phyloP scores from a whole-genome alignment of 208 protist genomes.

The Trypanosoma avium region DNA sequence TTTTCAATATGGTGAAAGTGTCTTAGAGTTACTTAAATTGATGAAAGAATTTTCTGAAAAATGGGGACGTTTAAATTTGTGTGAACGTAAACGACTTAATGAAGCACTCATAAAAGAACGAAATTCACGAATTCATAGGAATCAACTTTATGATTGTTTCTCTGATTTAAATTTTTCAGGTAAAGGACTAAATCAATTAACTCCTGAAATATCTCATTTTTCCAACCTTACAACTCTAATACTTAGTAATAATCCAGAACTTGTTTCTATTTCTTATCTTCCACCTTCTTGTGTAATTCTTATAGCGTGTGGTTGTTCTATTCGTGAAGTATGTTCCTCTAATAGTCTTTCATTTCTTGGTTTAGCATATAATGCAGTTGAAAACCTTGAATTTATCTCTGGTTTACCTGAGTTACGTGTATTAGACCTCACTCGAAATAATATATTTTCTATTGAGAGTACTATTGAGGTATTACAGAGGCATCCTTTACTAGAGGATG shows the following conservation, averaged over 20 bases:
- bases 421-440: conserved; percentile 72
- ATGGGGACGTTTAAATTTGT: conserved; percentile 49
- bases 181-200: conserved; percentile 36
- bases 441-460: conserved; percentile 38
- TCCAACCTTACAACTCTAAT: conserved; percentile 43
- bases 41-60: conserved; percentile 24
- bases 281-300: conserved; percentile 55
- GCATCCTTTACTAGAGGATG: conserved; percentile 53
- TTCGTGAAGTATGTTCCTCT: conserved; percentile 20
- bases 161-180: conserved; percentile 48
- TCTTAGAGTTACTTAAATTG: conserved; percentile 9
- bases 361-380: conserved; percentile 64
- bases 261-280: conserved; percentile 48
- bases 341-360: conserved; percentile 44
- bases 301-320: conserved; percentile 51
- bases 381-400: conserved; percentile 39
- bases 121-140: conserved; percentile 29
- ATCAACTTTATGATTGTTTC: conserved; percentile 49
- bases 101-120: conserved; percentile 43
- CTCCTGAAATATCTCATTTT: conserved; percentile 46
- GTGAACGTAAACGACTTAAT: conserved; percentile 46
- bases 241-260: conserved; percentile 50
- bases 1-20: conserved; percentile 16
- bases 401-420: conserved; percentile 56
- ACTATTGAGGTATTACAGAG: conserved; percentile 31